These are phyloP conservation scores for Populus euphratica DNA, from an alignment of 345 rosid genomes.

Conservation along the genomic window DNA sequence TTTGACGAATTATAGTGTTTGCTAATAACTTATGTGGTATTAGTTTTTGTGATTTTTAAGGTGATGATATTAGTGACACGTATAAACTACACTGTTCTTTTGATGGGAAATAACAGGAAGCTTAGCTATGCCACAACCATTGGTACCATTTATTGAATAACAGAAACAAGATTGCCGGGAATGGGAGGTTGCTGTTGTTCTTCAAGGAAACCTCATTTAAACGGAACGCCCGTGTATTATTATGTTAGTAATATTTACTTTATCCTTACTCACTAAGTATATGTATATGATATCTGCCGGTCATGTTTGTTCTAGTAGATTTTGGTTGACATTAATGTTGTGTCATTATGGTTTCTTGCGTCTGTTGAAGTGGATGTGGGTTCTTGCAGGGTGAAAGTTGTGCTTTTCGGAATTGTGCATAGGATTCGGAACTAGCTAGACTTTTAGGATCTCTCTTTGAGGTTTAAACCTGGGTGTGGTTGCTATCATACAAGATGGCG, in stretches of 20 bases:
- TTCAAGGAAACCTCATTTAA: conserved; percentile 67
- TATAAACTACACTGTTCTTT: background rate
- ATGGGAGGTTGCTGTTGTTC: conserved; percentile 98
- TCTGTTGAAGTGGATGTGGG: background rate
- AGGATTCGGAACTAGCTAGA: background rate
- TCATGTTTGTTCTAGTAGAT: background rate
- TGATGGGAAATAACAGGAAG: conserved; percentile 20
- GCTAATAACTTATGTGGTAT: too few relatives aligned
- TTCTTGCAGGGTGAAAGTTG: background rate
- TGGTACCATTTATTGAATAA: conserved; percentile 21
- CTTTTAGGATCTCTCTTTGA: background rate
- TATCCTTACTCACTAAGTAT: background rate
- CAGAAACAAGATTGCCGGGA: conserved; percentile 22
- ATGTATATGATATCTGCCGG: background rate
- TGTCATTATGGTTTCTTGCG: background rate
- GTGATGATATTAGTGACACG: background rate
- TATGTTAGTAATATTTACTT: conserved; percentile 47
- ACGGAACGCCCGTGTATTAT: conserved; percentile 73
- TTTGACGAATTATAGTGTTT: background rate
- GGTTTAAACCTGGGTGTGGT: background rate
- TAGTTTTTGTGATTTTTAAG: background rate
- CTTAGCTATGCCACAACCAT: conserved; percentile 27
- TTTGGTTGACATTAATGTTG: background rate
- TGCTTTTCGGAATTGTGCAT: background rate
- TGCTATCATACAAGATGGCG: background rate